Base-by-base conservation (phyloP, 345 rosid species). In the Conringia planisiliqua region DNA sequence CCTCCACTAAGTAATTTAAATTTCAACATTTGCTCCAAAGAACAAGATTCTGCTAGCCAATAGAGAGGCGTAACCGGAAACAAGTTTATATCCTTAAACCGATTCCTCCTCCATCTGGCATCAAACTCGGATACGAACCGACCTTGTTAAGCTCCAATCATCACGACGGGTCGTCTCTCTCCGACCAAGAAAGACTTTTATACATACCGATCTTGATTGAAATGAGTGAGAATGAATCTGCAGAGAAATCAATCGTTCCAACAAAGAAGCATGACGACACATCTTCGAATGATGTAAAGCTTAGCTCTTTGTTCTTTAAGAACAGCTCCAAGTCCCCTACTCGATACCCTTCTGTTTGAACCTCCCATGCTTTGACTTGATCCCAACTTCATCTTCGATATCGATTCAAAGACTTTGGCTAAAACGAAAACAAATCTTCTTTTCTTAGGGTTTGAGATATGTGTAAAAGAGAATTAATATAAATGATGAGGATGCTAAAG, bases 281-380 rank as follows among this genome's bases (percentile, higher is more conserved):
- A 93, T 79, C 97, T 88, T 68, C 91, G 78, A n/a, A 93, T 91
- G 50, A 93, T 91, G 79, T 93, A 93, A 68, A 91, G 90, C 73
- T 80, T 82, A 16, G 96, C 98, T 81, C 88, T 89, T 78, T 89
- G 98, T 74, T 93, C 97, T 81, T 87, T 81, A 11, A 91, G 87
- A 50, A 80, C 88, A 36, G 88, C 84, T 55, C 97, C 97, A 20
- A 87, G 79, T 1, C 97, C 89, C 73, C 80, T 88, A 75, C 89
- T 85, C n/a, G 93, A 77, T 18, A 86, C 61, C 66, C 96, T 88
- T 83, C 95, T 89, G 82, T 89, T 87, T 43, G 96, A 85, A 55
- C 87, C 79, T 73, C 90, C 91, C 74, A 81, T 79, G 44, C 65
- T 72, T 72, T 57, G 71, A 5, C 82, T 73, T 59, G 81, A 86